These are phyloP conservation scores for Leccinum griseonigrum DNA, from an alignment of 1,284 basidiomycete genomes.

Conservation along the genomic window DNA sequence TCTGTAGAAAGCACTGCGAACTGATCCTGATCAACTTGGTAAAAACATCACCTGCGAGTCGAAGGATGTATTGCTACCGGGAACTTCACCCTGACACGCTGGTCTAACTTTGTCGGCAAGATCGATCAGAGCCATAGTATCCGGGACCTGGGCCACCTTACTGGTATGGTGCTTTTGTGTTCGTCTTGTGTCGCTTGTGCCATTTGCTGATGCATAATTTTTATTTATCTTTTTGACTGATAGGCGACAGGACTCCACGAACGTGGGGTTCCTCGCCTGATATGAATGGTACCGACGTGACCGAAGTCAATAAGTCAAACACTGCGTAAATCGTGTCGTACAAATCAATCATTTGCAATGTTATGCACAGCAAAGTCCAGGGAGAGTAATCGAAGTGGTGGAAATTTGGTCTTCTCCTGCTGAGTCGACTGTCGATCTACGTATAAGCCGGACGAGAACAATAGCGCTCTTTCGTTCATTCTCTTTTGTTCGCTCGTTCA, in stretches of 20 bases:
- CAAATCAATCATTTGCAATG: conserved; percentile 28
- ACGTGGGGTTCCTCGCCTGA: conserved; percentile 21
- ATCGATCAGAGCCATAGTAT: conserved; percentile 17
- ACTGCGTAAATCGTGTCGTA: conserved; percentile 28
- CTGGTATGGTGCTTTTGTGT: conserved; percentile 14
- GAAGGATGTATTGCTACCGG: conserved; percentile 24
- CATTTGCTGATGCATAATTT: background rate
- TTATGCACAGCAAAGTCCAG: background rate
- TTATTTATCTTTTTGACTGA: background rate
- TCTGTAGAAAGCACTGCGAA: conserved; percentile 30
- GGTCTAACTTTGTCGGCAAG: conserved; percentile 28
- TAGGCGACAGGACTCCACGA: conserved; percentile 32
- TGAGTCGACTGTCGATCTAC: too few species aligned
- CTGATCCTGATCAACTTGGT: conserved; percentile 26
- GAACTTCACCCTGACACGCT: conserved; percentile 26
- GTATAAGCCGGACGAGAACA: too few species aligned
- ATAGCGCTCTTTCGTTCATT: too few species aligned
- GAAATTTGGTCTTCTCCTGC: too few species aligned
- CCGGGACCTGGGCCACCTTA: conserved; percentile 29
- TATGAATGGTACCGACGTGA: background rate
- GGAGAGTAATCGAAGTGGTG: too few species aligned
- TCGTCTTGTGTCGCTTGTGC: background rate
- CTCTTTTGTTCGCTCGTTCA: too few species aligned
- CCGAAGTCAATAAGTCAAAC: conserved; percentile 9
- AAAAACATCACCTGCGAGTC: conserved; percentile 18